These are phyloP conservation scores for Fusarium palustre DNA, from an alignment of 2,329 filamentous ascomycete species.

Conservation along the genomic window DNA sequence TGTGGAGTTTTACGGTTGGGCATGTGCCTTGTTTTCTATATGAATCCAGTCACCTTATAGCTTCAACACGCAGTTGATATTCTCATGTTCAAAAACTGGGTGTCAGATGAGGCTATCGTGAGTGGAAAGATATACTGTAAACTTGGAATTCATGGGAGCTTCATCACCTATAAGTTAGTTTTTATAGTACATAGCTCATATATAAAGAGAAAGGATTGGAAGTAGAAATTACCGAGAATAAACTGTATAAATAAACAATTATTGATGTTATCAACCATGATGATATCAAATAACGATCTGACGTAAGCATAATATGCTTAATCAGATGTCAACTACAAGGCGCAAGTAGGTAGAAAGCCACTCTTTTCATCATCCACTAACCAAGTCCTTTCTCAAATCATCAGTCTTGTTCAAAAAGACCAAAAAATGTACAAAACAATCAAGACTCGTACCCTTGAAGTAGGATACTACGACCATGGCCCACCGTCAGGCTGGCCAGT, in stretches of 20 bases:
- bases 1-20: not conserved
- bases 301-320: not conserved
- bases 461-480: conserved; percentile 12
- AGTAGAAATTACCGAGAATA: not conserved
- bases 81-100: not conserved
- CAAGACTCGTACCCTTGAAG: conserved; percentile 2
- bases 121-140: not conserved
- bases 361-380: too few relatives aligned
- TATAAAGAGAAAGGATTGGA: not conserved
- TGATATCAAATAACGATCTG: not conserved
- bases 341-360: not conserved
- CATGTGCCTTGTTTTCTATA: not conserved
- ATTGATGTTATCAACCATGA: not conserved
- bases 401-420: not conserved
- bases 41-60: fast-evolving
- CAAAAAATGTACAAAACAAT: not conserved
- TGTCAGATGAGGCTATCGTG: not conserved
- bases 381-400: fast-evolving
- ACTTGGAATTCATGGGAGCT: not conserved
- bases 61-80: not conserved
- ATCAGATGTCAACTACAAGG: conserved; percentile 14
- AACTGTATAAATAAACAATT: too few relatives aligned
- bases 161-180: not conserved
- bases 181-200: too few relatives aligned
- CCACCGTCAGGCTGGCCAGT: conserved; percentile 2